Conservation (phyloP, 768 basidiomycete species). For the Macrolepiota dolichaula region DNA sequence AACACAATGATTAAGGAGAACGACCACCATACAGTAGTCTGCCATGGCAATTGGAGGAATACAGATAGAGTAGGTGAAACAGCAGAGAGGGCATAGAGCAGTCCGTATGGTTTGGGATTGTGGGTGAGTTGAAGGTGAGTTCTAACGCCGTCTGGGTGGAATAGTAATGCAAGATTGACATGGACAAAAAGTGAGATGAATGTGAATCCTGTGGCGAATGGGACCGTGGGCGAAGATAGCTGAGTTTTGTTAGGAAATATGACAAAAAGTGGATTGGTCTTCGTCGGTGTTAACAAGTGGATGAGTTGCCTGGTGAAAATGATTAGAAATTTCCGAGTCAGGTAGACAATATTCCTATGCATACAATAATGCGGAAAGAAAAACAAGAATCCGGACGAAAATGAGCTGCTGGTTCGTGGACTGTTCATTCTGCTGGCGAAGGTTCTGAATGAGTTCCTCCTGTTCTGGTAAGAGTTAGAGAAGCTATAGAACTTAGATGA, state of each 20-base stretch:
- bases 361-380: slow-evolving; percentile 45
- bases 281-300: slow-evolving; percentile 38
- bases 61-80: slow-evolving; percentile 48
- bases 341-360: slow-evolving; percentile 15
- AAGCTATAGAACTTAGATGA: neutral
- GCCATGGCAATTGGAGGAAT: slow-evolving; percentile 48
- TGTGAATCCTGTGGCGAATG: slow-evolving; percentile 41
- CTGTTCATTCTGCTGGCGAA: slow-evolving; percentile 41
- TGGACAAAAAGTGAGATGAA: slow-evolving; percentile 49
- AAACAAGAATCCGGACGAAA: slow-evolving; percentile 38
- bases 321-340: too few species aligned
- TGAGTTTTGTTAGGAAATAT: slow-evolving; percentile 32
- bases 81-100: slow-evolving; percentile 32
- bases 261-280: slow-evolving; percentile 42
- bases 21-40: slow-evolving; percentile 53
- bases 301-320: slow-evolving; percentile 39
- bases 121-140: slow-evolving; percentile 25
- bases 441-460: slow-evolving; percentile 47
- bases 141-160: slow-evolving; percentile 35
- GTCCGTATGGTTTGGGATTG: slow-evolving; percentile 26
- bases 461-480: slow-evolving; percentile 44
- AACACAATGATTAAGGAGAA: slow-evolving; percentile 39
- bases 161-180: slow-evolving; percentile 41
- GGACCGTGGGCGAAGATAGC: slow-evolving; percentile 30
- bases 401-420: slow-evolving; percentile 39